These are phyloP conservation scores for Hypoxylon sp. DNA, from an alignment of 2,329 filamentous ascomycete species.

Conservation along the genomic window DNA sequence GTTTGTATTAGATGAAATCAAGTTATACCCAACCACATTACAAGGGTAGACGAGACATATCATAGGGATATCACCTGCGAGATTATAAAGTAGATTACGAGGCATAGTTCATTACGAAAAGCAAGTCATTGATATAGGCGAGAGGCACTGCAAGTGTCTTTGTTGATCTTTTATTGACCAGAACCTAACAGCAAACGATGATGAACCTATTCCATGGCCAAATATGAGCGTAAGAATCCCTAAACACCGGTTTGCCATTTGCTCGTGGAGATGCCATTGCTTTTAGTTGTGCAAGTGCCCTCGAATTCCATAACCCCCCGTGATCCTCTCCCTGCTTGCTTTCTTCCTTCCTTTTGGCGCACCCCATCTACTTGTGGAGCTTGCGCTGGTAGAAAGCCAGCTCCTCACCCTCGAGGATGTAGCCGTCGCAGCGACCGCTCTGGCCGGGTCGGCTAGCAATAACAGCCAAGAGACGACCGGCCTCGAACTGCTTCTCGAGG, in stretches of 20 bases:
- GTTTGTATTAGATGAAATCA: no score
- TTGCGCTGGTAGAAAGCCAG: constrained; percentile 99
- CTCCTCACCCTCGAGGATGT: constrained; percentile 99
- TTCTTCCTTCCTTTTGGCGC: no score
- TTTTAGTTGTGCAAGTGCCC: constrained; percentile 32
- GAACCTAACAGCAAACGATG: constrained; percentile 46
- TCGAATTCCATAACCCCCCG: constrained; percentile 37
- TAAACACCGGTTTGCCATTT: no score
- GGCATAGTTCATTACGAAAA: neutral
- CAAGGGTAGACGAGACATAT: no score
- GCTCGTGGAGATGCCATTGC: constrained; percentile 48
- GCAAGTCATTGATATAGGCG: constrained; percentile 2
- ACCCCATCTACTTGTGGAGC: constrained; percentile 96
- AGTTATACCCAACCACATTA: no score
- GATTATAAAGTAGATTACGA: no score
- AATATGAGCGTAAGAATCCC: constrained; percentile 47
- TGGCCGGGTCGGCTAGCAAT: constrained; percentile 93
- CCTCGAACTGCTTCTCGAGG: constrained; percentile 99
- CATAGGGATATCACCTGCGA: no score
- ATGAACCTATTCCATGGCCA: constrained; percentile 47
- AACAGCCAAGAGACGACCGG: constrained; percentile 94
- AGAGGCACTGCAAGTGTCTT: constrained; percentile 33
- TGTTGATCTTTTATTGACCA: constrained; percentile 48
- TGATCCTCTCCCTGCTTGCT: constrained; percentile 24
- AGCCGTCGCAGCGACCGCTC: constrained; percentile 95